Base-by-base conservation (phyloP, 83 land plant species). In the Picea engelmannii region DNA sequence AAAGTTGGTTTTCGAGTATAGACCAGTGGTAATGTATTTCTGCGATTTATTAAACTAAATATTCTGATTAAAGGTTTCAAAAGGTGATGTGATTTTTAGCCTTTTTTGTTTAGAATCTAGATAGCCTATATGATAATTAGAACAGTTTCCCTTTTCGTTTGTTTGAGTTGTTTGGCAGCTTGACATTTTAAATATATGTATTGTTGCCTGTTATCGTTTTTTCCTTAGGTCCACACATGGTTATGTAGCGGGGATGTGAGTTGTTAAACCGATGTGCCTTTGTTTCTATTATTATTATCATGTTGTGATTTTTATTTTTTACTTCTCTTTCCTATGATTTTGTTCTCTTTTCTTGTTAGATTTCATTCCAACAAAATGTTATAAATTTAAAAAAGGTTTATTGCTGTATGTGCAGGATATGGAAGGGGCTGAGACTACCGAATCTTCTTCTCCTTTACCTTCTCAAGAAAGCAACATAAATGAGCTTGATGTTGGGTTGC, bases 361-460 rank as follows among this genome's bases (percentile, higher is more conserved):
- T 47, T 75, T 11, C 24, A 4, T 75, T 49, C 58, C 13, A 23
- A 75, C 24, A 23, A 35, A 42, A 11, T n/a, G 13, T 47, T 74
- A 47, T n/a, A 9, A 24, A 75, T 35, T 75, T 75, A 11, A 18
- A 8, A 75, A 24, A 15, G 23, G 61, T 59, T 75, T 49, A 75
- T 52, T 75, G 61, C 31, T 75, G 78, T 75, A 52, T 75, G 60
- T 75, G 78, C 35, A 75, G 78, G 78, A 59, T 59, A 75, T 75
- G 78, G 78, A 75, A 38, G 78, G 17, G 78, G 55, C 60, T 52
- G 76, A 73, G 27, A 27, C 52, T 12, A 52, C 55, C 13, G 24
- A 52, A 52, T 52, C 78, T 55, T 75, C 78, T 13, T 75, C 78
- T 24, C 8, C 52, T 52, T 15, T 52, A 55, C 27, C 78, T 23